phyloP scores from a whole-genome alignment of 169 alveolate genomes.

The Eimeria brunetti region DNA sequence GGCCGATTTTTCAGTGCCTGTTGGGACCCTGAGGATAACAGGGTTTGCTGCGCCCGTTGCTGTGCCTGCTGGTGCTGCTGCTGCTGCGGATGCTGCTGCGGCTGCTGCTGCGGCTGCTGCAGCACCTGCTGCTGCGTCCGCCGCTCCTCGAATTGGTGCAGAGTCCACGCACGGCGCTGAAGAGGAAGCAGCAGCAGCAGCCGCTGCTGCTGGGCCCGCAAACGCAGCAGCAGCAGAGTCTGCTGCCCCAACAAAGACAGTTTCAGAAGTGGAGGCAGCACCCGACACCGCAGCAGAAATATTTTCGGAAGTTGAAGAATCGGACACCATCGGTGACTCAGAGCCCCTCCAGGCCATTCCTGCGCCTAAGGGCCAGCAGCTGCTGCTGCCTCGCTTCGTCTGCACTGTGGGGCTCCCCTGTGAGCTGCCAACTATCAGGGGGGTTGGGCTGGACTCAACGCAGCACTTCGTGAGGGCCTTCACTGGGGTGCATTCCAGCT shows the following conservation, averaged over 20 bases:
- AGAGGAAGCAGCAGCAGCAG: not conserved
- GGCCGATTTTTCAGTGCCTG: slow-evolving; percentile 77
- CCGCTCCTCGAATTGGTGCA: not conserved
- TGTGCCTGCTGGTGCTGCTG: not conserved
- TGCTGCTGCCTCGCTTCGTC: slow-evolving; percentile 50
- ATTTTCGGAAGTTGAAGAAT: not conserved
- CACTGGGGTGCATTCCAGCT: slow-evolving; percentile 28
- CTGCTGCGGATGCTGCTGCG: not conserved
- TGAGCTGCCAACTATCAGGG: slow-evolving; percentile 62
- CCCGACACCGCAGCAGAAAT: not conserved
- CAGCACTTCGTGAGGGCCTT: slow-evolving; percentile 46
- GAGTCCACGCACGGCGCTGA: not conserved
- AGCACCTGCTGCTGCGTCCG: not conserved
- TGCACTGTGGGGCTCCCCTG: slow-evolving; percentile 50
- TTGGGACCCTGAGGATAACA: slow-evolving; percentile 48
- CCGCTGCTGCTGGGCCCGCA: not conserved
- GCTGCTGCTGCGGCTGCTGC: not conserved
- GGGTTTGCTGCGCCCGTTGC: slow-evolving; percentile 56
- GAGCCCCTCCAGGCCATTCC: slow-evolving; percentile 39
- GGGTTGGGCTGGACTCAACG: slow-evolving; percentile 20
- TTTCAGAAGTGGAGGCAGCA: not conserved
- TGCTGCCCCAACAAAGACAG: not conserved
- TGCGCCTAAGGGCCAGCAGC: not conserved
- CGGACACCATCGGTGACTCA: not conserved
- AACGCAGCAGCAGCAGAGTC: not conserved